Evolutionary conservation across 2,329 filamentous ascomycete species (phyloP), one percentile per base, ranked within the genome.

Genomic region (Blastomyces silverae): DNA sequence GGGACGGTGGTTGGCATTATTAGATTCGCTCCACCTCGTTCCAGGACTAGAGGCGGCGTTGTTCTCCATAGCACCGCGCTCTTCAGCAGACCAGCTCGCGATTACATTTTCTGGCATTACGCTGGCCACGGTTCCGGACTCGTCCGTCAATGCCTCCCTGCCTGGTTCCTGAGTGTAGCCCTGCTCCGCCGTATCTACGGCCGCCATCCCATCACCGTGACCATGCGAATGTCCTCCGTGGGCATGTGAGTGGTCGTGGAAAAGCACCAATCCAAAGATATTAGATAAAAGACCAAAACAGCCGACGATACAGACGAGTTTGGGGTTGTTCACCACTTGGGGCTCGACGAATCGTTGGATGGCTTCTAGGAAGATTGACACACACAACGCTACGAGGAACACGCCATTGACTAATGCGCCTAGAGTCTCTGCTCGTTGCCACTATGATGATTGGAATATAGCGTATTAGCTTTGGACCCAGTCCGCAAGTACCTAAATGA

Each of bases 391-490:
- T 73, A 99, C 94, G 56, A 99, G 83, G 80, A 99, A 99, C 57
- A 97, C 93, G 70, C 94, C 94, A 73, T 99, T 99, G 79, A 97
- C 91, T 71, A 97, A 88, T 59, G 94, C 94, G 73, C 94, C 94
- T 6, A 99, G 84, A 13, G 96, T 97, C 81, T 99, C 94, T 46
- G 94, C 94, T 70, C 94, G 91, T 81, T 97, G 89, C 90, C 92
- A 99, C 89, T 93, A 71, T 56, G 6, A 22, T 53, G n/a, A 25
- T 58, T 48, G 10, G 46, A 28, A 22, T 44, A 13, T 31, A 48
- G 39, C 44, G 20, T 60, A 63, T 78, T 69, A 76, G 70, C 68
- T 22, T 31, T 64, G 15, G 15, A 44, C 8, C 7, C 60, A 64
- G 57, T 31, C 11, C 31, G 39, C 34, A 20, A 50, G 22, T 11